A percentile compares a stretch with the other conserved stretches of the same genome.
Conservation (phyloP, 2,329 filamentous ascomycete genomes). For the Phyllosticta citrichinensis region DNA sequence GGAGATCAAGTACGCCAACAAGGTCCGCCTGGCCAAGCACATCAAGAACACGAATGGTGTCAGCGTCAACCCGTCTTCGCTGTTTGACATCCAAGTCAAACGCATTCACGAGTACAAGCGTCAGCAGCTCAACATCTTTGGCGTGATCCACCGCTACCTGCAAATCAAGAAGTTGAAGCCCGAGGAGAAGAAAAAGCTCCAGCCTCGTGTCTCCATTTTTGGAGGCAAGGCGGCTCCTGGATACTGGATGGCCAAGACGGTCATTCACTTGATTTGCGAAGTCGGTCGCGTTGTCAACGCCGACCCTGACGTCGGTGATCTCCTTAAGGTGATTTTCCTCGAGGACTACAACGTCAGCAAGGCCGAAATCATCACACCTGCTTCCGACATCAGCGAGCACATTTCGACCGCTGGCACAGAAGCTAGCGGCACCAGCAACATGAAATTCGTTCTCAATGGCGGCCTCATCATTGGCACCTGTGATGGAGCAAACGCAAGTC, state of each 20-base stretch:
- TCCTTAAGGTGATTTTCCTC: conserved; percentile 93
- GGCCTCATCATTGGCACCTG: conserved; percentile 96
- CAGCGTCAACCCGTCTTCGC: conserved; percentile 71
- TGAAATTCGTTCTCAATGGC: conserved; percentile 98
- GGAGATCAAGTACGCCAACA: conserved; percentile 95
- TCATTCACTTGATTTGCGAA: conserved; percentile 92
- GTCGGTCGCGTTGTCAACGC: conserved; percentile 87
- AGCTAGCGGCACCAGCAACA: conserved; percentile 82
- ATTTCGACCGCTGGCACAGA: conserved; percentile 97
- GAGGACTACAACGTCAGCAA: conserved; percentile 99
- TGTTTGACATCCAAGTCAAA: conserved; percentile 98
- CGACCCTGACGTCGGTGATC: conserved; percentile 81
- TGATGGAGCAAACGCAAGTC: conserved; percentile 86
- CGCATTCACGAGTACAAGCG: conserved; percentile 99
- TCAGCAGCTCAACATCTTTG: conserved; percentile 98
- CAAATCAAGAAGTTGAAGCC: conserved; percentile 75
- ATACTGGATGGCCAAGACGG: conserved; percentile 99
- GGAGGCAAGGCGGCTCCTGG: conserved; percentile 95
- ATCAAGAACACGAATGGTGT: conserved; percentile 76
- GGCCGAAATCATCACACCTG: conserved; percentile 90
- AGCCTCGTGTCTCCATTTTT: conserved; percentile 87
- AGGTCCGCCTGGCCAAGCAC: conserved; percentile 80
- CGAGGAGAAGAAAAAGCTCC: conserved; percentile 76
- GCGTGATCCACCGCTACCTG: conserved; percentile 90
- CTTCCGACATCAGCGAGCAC: conserved; percentile 94